Conservation (phyloP, 139 green algal species). For the Yamagishiella unicocca region DNA sequence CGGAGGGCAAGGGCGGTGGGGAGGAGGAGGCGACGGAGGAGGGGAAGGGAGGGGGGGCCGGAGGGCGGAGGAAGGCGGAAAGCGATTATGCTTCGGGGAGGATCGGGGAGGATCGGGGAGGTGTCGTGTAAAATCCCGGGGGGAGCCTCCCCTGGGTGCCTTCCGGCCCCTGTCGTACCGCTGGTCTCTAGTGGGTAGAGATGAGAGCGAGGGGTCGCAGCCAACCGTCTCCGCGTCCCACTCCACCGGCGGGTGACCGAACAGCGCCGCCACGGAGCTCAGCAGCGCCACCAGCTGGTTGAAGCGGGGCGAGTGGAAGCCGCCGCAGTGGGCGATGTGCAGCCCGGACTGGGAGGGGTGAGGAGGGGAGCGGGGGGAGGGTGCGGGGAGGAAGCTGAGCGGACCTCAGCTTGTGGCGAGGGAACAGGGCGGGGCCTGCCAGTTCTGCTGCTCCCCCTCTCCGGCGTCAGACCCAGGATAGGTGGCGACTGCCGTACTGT, state of each 20-base stretch:
- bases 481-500: too few species aligned
- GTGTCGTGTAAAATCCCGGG: too few species aligned
- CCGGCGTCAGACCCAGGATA: too few species aligned
- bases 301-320: slow-evolving; percentile 68
- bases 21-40: too few species aligned
- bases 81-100: too few species aligned
- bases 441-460: too few species aligned
- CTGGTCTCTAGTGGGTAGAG: slow-evolving; percentile 76
- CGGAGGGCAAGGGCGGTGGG: too few species aligned
- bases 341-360: slow-evolving; percentile 60
- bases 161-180: slow-evolving; percentile 44
- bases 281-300: slow-evolving; percentile 72
- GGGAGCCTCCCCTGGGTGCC: background rate
- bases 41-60: too few species aligned
- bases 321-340: slow-evolving; percentile 84
- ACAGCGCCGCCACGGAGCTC: slow-evolving; percentile 72
- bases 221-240: slow-evolving; percentile 89
- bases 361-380: background rate
- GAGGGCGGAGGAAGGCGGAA: too few species aligned
- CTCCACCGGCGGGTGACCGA: slow-evolving; percentile 59
- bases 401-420: background rate
- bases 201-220: slow-evolving; percentile 76
- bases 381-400: background rate
- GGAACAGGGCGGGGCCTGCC: background rate
- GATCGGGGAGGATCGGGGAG: too few species aligned